Base-by-base conservation (phyloP, 2,329 filamentous ascomycete genomes). In the Dactylonectria macrodidyma region DNA sequence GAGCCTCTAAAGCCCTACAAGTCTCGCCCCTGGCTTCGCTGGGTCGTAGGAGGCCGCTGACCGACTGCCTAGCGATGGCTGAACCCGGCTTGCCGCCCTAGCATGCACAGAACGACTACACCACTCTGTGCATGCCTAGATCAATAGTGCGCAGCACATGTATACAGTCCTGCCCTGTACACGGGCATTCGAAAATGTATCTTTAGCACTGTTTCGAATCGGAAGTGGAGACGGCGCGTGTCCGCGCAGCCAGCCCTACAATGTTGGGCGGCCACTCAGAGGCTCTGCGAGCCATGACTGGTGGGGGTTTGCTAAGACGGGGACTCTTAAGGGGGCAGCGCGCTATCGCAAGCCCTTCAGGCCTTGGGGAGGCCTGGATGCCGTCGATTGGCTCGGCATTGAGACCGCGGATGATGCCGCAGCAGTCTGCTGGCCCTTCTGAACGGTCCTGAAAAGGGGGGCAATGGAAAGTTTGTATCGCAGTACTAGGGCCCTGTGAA, bases 211-310 rank as follows among this genome's bases (percentile, higher is more conserved):
- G 47, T 51, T 58, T 58, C 54, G 44, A 56, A 24, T 56, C 22
- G 52, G 8, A 22, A 55, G 44, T 38, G 52, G 60, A 34, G 54
- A 52, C 61, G 33, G 46, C 46, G 36, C 36, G 46, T 59, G 34
- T 34, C 55, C 36, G 44, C 19, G 47, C 36, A 36, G 61, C 19
- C 54, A 64, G 62, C 62, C 46, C 55, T 64, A 64, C 33, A 51
- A 33, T 19, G 19, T 19, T 44, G 47, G 19, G 36, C 19, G 55
- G 26, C 56, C 55, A 47, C 34, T 47, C 24, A 48, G 6, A 54
- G 26, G 36, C 19, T 7, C n/a, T 24, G 38, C 26, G 22, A 36
- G 16, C 5, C n/a, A 41, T 26, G 22, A 19, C 36, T 22, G 33
- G 50, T 52, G 50, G 30, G 30, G 9, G 26, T 47, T 22, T 30